phyloP scores from a whole-genome alignment of 805 yeast genomes.

The Brettanomyces custersianus region DNA sequence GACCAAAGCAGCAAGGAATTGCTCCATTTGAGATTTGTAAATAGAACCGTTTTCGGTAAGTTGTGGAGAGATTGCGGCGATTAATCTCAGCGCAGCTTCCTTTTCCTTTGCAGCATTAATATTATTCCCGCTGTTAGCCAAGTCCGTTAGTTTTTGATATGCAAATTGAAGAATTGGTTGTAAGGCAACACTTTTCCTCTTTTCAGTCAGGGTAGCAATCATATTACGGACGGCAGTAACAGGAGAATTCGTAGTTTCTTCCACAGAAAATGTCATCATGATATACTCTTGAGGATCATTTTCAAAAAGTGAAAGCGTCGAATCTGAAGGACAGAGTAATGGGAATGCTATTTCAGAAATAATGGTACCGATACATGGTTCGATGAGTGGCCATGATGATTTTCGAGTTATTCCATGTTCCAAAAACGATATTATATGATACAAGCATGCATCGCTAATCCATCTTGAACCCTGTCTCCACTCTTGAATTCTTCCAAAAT shows the following conservation, averaged over 20 bases:
- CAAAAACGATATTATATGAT: slow-evolving; percentile 53
- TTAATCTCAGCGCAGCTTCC: slow-evolving; percentile 73
- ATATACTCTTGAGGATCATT: slow-evolving; percentile 89
- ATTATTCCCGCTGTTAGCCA: slow-evolving; percentile 27
- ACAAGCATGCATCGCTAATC: slow-evolving; percentile 60
- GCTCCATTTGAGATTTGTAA: slow-evolving; percentile 55
- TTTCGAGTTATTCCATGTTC: slow-evolving; percentile 53
- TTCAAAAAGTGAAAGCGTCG: slow-evolving; percentile 68
- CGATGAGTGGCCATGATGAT: slow-evolving; percentile 58
- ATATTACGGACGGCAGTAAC: slow-evolving; percentile 75
- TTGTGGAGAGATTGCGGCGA: slow-evolving; percentile 63
- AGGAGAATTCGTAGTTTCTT: slow-evolving; percentile 56
- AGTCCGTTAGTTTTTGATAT: slow-evolving; percentile 37
- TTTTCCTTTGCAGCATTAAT: slow-evolving; percentile 52
- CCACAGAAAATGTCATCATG: slow-evolving; percentile 59
- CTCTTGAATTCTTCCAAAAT: slow-evolving; percentile 55
- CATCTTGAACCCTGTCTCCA: slow-evolving; percentile 66
- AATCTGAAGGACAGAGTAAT: slow-evolving; percentile 62
- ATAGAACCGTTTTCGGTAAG: slow-evolving; percentile 48
- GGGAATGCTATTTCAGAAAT: slow-evolving; percentile 75
- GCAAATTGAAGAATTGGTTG: slow-evolving; percentile 55
- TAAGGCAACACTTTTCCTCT: slow-evolving; percentile 52
- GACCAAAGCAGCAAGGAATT: slow-evolving; percentile 51
- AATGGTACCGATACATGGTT: slow-evolving; percentile 59
- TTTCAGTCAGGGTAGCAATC: slow-evolving; percentile 61